A percentile compares a stretch with the other conserved stretches of the same genome.
Conservation (phyloP, 2,329 filamentous ascomycete species). For the Ceratocystis albifundus region DNA sequence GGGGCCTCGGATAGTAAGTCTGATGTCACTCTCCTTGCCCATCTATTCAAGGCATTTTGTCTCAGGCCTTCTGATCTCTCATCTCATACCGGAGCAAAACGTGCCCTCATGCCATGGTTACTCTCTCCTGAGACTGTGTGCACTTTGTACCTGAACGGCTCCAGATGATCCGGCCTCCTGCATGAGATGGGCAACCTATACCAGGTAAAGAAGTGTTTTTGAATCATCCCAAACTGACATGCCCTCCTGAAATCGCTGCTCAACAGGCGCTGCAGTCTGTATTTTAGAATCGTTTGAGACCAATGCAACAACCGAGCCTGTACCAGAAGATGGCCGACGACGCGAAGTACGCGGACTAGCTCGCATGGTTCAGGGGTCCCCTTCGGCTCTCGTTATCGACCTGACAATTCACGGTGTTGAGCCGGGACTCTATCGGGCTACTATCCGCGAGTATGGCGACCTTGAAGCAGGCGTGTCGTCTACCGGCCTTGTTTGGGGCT, state of each 20-base stretch:
- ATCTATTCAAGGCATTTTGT: not conserved
- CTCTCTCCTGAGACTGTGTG: not conserved
- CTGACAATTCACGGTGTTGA: constrained; percentile 72
- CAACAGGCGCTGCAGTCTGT: constrained; percentile 68
- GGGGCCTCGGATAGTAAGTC: constrained; percentile 66
- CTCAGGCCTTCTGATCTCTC: not conserved
- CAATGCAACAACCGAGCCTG: constrained; percentile 36
- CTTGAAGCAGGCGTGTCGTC: constrained; percentile 73
- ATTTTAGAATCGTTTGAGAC: constrained; percentile 77
- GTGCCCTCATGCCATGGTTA: not conserved
- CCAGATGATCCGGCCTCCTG: constrained; percentile 10
- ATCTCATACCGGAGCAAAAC: constrained; percentile 6
- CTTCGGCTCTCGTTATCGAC: constrained; percentile 71
- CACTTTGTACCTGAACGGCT: constrained; percentile 5
- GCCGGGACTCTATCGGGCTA: constrained; percentile 72
- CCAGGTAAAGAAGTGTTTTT: not conserved
- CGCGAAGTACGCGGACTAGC: constrained; percentile 70
- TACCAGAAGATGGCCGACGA: constrained; percentile 32
- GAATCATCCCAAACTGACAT: constrained; percentile 7
- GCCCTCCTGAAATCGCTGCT: not conserved
- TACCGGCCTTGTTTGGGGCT: constrained; percentile 69
- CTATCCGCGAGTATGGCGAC: constrained; percentile 74
- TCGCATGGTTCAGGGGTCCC: constrained; percentile 83
- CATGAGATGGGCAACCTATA: not conserved
- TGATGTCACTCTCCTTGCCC: not conserved